Evolutionary conservation across 2,329 filamentous ascomycete species (phyloP).

Genomic region (Colletotrichum abscissum): DNA sequence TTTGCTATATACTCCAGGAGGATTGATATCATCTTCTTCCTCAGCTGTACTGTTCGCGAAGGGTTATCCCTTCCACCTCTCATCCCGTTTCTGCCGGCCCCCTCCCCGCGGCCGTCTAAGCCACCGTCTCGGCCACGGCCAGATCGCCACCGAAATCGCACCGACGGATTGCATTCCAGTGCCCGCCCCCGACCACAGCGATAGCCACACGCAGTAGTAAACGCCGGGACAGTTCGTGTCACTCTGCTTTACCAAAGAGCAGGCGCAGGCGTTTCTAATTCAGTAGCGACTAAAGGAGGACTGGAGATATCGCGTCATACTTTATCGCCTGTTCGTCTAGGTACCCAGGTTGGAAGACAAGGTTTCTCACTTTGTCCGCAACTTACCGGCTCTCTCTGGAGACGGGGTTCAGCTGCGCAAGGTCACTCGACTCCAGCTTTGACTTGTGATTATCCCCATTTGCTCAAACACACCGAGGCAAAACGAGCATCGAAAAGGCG

Average conservation of each 20-base stretch:
- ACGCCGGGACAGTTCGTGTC: background rate
- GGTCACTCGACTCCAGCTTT: background rate
- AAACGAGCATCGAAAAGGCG: background rate
- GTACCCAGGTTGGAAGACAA: background rate
- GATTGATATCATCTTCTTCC: background rate
- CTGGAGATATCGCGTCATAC: background rate
- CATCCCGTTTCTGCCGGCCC: background rate
- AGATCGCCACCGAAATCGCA: background rate
- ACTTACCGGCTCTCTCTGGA: too few species aligned
- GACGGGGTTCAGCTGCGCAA: constrained; percentile 5
- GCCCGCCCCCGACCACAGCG: too few species aligned
- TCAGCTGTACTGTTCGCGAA: background rate
- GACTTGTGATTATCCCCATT: background rate
- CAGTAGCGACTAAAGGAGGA: background rate
- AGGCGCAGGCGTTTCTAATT: constrained; percentile 1
- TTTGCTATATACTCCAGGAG: background rate
- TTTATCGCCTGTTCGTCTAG: background rate
- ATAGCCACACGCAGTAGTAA: background rate
- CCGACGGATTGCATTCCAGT: background rate
- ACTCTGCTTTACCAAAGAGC: background rate
- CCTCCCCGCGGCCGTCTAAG: background rate
- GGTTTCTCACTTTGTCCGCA: background rate
- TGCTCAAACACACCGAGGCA: background rate
- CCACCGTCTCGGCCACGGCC: background rate
- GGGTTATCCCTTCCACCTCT: background rate